Conservation (phyloP, 1,139 yeast genomes). For the Starmera stellimalicola region DNA sequence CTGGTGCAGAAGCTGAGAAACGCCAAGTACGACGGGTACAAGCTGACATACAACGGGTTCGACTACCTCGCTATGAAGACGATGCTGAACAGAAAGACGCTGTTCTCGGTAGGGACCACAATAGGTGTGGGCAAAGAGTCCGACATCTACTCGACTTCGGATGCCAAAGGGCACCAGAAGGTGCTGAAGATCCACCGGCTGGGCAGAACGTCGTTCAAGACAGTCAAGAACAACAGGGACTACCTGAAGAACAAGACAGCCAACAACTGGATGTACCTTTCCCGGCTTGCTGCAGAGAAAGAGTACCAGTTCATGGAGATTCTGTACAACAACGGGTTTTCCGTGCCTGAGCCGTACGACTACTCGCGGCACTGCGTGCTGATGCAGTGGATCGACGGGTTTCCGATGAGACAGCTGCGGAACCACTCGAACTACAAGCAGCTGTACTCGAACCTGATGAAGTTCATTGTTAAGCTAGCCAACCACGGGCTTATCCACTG, state of each 20-base stretch:
- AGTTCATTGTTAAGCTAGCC: conserved; percentile 73
- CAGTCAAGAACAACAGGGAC: conserved; percentile 90
- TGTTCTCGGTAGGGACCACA: conserved; percentile 75
- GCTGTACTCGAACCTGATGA: conserved; percentile 79
- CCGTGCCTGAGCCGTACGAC: conserved; percentile 84
- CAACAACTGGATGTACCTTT: conserved; percentile 84
- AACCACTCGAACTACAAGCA: conserved; percentile 59
- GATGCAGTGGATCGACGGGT: conserved; percentile 86
- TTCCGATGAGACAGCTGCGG: conserved; percentile 77
- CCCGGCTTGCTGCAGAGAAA: conserved; percentile 83
- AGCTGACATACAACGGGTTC: conserved; percentile 79
- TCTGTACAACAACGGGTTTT: conserved; percentile 64
- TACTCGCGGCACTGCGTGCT: conserved; percentile 85
- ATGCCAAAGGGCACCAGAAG: conserved; percentile 49
- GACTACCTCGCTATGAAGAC: conserved; percentile 87
- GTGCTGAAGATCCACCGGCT: conserved; percentile 86
- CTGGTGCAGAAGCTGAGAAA: conserved; percentile 72
- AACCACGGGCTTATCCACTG: conserved; percentile 90
- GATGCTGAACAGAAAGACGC: conserved; percentile 60
- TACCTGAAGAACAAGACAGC: conserved; percentile 57
- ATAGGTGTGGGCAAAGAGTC: conserved; percentile 98
- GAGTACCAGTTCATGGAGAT: conserved; percentile 84
- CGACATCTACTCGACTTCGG: conserved; percentile 84
- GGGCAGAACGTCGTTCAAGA: conserved; percentile 87
- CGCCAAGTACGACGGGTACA: conserved; percentile 86